Evolutionary conservation across 768 basidiomycete species (phyloP).

Genomic region (Aureoboletus auriporus): DNA sequence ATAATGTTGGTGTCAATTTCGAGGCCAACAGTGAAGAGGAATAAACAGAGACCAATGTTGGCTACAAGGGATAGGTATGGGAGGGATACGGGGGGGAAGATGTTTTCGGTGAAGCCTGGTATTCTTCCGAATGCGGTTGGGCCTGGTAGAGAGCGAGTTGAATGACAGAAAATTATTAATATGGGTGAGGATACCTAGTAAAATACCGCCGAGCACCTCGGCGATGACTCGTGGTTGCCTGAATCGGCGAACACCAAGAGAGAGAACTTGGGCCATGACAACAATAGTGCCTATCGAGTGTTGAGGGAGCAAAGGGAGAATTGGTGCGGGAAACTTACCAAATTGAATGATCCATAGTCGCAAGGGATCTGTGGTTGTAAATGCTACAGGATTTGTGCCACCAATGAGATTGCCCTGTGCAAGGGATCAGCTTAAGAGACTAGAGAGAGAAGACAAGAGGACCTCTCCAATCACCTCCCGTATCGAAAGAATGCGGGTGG

Average conservation of each 20-base stretch:
- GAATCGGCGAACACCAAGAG: conserved; percentile 65
- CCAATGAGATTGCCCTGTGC: conserved; percentile 67
- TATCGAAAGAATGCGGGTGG: not conserved
- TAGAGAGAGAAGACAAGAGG: not conserved
- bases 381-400: conserved; percentile 67
- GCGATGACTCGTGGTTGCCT: conserved; percentile 85
- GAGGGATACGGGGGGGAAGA: conserved; percentile 71
- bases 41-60: conserved; percentile 83
- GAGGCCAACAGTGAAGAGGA: conserved; percentile 90
- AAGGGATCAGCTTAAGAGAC: not conserved
- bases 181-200: too few species aligned
- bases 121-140: conserved; percentile 73
- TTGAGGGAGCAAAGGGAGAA: not conserved
- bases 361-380: conserved; percentile 66
- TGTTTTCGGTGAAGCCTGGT: conserved; percentile 80
- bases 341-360: conserved; percentile 77
- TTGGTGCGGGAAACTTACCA: conserved; percentile 39
- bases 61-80: conserved; percentile 84
- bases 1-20: conserved; percentile 83
- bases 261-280: conserved; percentile 69
- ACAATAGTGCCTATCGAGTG: conserved; percentile 69
- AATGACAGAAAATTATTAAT: conserved; percentile 20
- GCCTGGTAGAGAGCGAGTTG: conserved; percentile 7
- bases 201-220: conserved; percentile 83
- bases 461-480: conserved; percentile 25